phyloP scores from a whole-genome alignment of 2,329 filamentous ascomycete genomes.

The Diaporthe destruens region DNA sequence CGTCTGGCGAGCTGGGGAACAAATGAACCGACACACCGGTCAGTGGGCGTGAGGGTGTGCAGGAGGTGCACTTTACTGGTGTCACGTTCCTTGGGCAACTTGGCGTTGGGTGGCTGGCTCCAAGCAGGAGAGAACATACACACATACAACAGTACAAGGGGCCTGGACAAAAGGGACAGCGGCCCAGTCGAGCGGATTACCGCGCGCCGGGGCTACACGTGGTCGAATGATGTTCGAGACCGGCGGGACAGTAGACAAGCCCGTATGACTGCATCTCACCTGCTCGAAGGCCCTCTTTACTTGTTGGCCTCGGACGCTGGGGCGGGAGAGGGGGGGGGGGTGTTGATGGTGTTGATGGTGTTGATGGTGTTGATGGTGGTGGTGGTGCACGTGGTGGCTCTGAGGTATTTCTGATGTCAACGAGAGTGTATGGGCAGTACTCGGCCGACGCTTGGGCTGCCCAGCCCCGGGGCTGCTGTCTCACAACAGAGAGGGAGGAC shows the following conservation, averaged over 20 bases:
- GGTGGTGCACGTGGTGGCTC: too few species aligned
- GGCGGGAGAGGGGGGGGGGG: background rate
- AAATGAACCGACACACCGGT: conserved; percentile 26
- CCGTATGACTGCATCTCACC: conserved; percentile 29
- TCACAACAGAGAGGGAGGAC: background rate
- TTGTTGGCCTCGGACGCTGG: background rate
- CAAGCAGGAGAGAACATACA: background rate
- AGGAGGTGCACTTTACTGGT: conserved; percentile 30
- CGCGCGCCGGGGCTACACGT: conserved; percentile 19
- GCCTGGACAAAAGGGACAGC: conserved; percentile 1
- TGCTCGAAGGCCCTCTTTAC: background rate
- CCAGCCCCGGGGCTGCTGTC: background rate
- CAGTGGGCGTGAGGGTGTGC: conserved; percentile 11
- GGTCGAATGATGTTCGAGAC: conserved; percentile 28
- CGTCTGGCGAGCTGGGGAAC: background rate
- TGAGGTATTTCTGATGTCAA: conserved; percentile 29
- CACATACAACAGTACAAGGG: background rate
- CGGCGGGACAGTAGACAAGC: background rate
- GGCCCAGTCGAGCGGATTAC: conserved; percentile 2
- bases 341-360: background rate
- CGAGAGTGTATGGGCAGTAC: conserved; percentile 15
- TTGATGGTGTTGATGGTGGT: too few species aligned
- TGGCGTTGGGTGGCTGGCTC: background rate
- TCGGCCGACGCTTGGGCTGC: background rate
- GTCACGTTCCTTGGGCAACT: conserved; percentile 22